Evolutionary conservation across 2,329 filamentous ascomycete genomes (phyloP).

Genomic region (Aureobasidium sp.): DNA sequence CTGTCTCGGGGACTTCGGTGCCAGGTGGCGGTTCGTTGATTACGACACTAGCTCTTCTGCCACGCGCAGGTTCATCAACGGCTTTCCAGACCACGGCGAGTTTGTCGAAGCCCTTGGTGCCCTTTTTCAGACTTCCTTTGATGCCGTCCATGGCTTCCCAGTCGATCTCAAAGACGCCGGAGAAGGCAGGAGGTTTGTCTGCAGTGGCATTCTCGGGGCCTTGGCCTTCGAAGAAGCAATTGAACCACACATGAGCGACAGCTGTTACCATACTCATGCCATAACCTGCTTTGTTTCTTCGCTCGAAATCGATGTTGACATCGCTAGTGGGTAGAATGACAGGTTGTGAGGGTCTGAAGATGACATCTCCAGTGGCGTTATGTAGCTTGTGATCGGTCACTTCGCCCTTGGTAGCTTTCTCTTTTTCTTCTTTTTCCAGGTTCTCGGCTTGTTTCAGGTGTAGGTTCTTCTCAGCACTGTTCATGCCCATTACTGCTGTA

Average conservation of each 20-base stretch:
- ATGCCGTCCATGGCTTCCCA: slow-evolving; percentile 87
- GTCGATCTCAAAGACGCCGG: slow-evolving; percentile 63
- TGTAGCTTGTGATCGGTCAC: slow-evolving; percentile 14
- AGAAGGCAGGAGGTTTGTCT: slow-evolving; percentile 55
- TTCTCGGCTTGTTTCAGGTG: slow-evolving; percentile 17
- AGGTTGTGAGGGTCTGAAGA: slow-evolving; percentile 65
- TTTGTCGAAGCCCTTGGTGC: slow-evolving; percentile 71
- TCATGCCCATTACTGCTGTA: slow-evolving; percentile 34
- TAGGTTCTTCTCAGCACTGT: slow-evolving; percentile 19
- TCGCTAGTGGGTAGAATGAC: slow-evolving; percentile 74
- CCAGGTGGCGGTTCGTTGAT: slow-evolving; percentile 60
- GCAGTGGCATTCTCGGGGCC: slow-evolving; percentile 61
- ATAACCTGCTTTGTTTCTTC: slow-evolving; percentile 70
- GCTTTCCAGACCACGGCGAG: slow-evolving; percentile 78
- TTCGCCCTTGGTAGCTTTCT: slow-evolving; percentile 13
- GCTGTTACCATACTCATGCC: slow-evolving; percentile 82
- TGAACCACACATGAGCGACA: slow-evolving; percentile 96
- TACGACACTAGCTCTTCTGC: slow-evolving; percentile 33
- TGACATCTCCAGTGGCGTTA: slow-evolving; percentile 57
- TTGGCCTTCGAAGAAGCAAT: slow-evolving; percentile 81
- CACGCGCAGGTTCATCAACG: slow-evolving; percentile 21
- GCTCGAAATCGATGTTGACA: slow-evolving; percentile 83
- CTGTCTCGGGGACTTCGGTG: slow-evolving; percentile 62
- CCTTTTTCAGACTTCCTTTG: slow-evolving; percentile 79
- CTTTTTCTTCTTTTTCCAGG: slow-evolving; percentile 5